Base-by-base conservation (phyloP, 2,329 filamentous ascomycete species). In the Hypoxylon sp. region DNA sequence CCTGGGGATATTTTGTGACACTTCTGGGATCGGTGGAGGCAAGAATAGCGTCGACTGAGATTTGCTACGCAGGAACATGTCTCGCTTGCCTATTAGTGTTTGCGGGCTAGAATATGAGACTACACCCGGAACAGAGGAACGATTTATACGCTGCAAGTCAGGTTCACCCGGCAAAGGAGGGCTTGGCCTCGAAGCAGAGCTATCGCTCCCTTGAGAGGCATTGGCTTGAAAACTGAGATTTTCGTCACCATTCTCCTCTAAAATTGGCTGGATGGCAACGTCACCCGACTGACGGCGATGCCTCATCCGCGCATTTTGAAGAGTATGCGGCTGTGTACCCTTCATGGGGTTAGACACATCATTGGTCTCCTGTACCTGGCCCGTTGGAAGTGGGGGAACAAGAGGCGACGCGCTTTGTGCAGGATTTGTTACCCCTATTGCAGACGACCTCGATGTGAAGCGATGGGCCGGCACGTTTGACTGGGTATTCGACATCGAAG, bases 11-110 rank as follows among this genome's bases (percentile, higher is more conserved):
- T 68, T 57, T 7, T 74, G 54, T 17, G 71, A 42, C 2, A 68
- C 51, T 62, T 77, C 77, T 50, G 74, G 73, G 50, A 75, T 76
- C 11, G 65, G 70, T 60, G 58, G 58, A 37, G 73, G 57, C 50
- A 80, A 60, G 32, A 83, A 68, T 57, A 83, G 68, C 54, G 80
- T 81, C 21, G 82, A 80, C 59, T 84, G 80, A 1, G 85, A 85
- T 71, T 85, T 87, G 73, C 79, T 85, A 27, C 85, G 84, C 19
- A 89, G 79, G 47, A 86, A 82, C 76, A 83, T 80, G 39, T 89
- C 87, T 11, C 87, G 83, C 75, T 86, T 83, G 1, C 85, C 86
- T 29, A 89, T 81, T 5, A 89, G 80, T 4, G 86, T 89, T 70
- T 88, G 84, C 0, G 85, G 84, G 65, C 81, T 84, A n/a, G 80